phyloP scores from a whole-genome alignment of 768 basidiomycete species.

The Mycena latifolia region DNA sequence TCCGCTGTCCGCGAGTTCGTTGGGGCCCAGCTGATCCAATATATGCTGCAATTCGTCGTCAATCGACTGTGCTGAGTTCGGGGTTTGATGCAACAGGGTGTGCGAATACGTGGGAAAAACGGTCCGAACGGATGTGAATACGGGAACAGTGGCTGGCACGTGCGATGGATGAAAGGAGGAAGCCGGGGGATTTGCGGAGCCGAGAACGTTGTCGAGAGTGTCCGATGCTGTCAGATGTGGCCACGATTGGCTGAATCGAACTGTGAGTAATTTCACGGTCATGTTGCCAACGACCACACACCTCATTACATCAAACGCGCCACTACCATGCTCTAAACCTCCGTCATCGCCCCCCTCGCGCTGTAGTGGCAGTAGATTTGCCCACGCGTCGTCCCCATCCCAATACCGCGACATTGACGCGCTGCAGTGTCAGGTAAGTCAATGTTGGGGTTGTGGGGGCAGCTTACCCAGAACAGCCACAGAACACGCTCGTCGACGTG shows the following conservation, averaged over 20 bases:
- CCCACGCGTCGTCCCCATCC: conserved; percentile 1
- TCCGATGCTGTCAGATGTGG: conserved; percentile 11
- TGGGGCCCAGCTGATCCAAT: conserved; percentile 12
- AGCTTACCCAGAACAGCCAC: conserved; percentile 10
- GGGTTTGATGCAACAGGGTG: conserved; percentile 10
- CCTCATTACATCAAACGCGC: conserved; percentile 5
- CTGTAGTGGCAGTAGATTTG: background rate
- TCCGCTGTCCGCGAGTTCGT: conserved; percentile 6
- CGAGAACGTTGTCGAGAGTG: conserved; percentile 12
- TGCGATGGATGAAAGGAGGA: conserved; percentile 10
- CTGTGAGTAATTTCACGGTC: background rate
- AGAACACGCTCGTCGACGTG: conserved; percentile 11
- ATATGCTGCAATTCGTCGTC: conserved; percentile 13
- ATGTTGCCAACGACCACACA: background rate
- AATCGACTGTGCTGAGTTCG: conserved; percentile 7
- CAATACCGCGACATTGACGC: conserved; percentile 13
- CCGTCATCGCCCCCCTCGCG: conserved; percentile 8
- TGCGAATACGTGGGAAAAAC: conserved; percentile 10
- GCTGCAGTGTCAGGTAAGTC: conserved; percentile 15
- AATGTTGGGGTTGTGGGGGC: conserved; percentile 3
- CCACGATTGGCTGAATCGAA: background rate
- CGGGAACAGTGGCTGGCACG: conserved; percentile 11
- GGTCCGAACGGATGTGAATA: conserved; percentile 12
- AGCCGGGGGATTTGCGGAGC: conserved; percentile 3
- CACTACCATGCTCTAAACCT: conserved; percentile 5